Conservation (phyloP, 192 early-diverging fungal genomes). For the Anaeromyces robustus region DNA sequence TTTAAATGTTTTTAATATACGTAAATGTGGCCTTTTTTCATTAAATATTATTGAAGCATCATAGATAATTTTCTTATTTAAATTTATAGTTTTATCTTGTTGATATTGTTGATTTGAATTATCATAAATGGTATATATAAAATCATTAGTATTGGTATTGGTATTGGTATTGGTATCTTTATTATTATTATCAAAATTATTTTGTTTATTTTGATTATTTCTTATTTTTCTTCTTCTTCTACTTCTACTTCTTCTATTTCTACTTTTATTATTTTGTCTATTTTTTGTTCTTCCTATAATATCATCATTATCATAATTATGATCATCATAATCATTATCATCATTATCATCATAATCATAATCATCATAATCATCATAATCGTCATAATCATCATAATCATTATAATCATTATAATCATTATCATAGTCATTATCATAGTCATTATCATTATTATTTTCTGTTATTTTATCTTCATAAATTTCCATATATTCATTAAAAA, state of each 20-base stretch:
- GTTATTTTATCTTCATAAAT: slow-evolving; percentile 8
- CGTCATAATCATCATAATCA: slow-evolving; percentile 14
- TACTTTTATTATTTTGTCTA: too few relatives aligned
- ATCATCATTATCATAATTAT: too few relatives aligned
- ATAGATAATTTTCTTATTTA: background rate
- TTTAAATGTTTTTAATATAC: slow-evolving; percentile 10
- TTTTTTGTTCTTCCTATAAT: too few relatives aligned
- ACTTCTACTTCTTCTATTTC: background rate
- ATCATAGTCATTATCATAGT: too few relatives aligned
- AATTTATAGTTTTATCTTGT: background rate
- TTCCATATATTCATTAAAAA: slow-evolving; percentile 32
- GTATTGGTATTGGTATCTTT: too few relatives aligned
- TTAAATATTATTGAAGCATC: background rate
- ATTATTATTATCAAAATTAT: too few relatives aligned
- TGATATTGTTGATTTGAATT: background rate
- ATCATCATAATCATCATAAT: background rate
- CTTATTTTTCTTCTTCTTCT: background rate
- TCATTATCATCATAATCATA: too few relatives aligned
- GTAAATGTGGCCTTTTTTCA: slow-evolving; percentile 4
- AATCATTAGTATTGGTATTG: too few relatives aligned
- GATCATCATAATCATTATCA: too few relatives aligned
- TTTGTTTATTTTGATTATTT: too few relatives aligned
- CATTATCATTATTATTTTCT: background rate
- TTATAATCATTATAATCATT: slow-evolving; percentile 11
- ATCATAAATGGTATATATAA: background rate